Evolutionary conservation across 1,284 basidiomycete species (phyloP).

Genomic region (Melampsora americana): DNA sequence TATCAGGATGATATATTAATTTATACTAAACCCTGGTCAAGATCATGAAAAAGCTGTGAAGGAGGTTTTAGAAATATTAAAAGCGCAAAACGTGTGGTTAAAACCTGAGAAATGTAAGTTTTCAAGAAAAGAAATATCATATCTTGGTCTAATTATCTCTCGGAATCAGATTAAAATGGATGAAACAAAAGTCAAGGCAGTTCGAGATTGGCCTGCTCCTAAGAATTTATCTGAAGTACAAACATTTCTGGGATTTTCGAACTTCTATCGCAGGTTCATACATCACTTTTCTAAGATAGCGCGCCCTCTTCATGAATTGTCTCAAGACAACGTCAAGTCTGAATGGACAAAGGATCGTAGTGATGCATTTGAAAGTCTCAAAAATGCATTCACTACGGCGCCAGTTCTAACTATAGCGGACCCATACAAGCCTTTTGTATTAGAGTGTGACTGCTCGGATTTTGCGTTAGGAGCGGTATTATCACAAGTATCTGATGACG

Average conservation of each 20-base stretch:
- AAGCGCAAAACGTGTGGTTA: too few species aligned
- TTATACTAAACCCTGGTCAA: neutral
- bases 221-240: neutral
- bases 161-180: too few species aligned
- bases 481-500: neutral
- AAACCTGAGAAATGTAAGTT: too few species aligned
- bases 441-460: neutral
- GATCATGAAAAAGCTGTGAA: neutral
- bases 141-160: too few species aligned
- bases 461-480: neutral
- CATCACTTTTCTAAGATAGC: neutral
- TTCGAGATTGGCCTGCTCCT: too few species aligned
- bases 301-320: neutral
- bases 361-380: neutral
- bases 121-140: too few species aligned
- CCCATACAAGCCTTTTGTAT: neutral
- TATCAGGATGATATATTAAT: neutral
- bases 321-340: neutral
- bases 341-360: neutral
- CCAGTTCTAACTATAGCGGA: neutral
- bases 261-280: conserved; percentile 2
- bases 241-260: neutral
- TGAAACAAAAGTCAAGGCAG: too few species aligned
- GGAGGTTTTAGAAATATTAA: neutral
- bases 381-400: neutral